These are phyloP conservation scores for Colletotrichum caudatum DNA, from an alignment of 2,329 filamentous ascomycete genomes.

Conservation along the genomic window DNA sequence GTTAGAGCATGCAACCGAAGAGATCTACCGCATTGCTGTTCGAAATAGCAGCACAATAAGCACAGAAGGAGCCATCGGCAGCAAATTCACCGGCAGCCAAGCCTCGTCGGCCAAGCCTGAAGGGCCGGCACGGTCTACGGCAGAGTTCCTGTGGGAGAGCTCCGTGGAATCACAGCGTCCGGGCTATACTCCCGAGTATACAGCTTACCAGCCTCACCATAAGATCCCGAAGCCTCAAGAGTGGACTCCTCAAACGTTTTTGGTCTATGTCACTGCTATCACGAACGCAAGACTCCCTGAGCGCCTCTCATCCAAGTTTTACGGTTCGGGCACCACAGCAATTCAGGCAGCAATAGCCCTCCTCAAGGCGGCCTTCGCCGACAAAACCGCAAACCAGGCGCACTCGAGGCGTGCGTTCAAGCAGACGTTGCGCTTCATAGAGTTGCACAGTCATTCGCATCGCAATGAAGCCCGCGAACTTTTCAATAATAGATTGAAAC, in stretches of 20 bases:
- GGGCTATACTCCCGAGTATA: not conserved
- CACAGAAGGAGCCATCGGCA: conserved; percentile 15
- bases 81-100: conserved; percentile 12
- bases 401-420: conserved; percentile 58
- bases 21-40: conserved; percentile 25
- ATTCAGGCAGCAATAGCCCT: conserved; percentile 54
- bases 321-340: conserved; percentile 50
- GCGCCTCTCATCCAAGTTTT: conserved; percentile 51
- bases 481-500: conserved; percentile 52
- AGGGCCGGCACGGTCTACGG: not conserved
- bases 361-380: conserved; percentile 55
- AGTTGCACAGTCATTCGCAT: conserved; percentile 45
- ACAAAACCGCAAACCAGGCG: conserved; percentile 49
- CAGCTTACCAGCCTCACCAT: conserved; percentile 48
- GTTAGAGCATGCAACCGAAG: conserved; percentile 26
- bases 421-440: conserved; percentile 58
- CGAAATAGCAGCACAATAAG: not conserved
- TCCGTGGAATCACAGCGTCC: conserved; percentile 19
- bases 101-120: not conserved
- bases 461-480: conserved; percentile 49
- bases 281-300: conserved; percentile 53
- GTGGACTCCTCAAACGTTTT: conserved; percentile 58
- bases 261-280: conserved; percentile 58
- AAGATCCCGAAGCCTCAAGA: conserved; percentile 53
- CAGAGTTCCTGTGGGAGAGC: conserved; percentile 27